Conservation (phyloP, 2,329 filamentous ascomycete genomes). For the Aspergillus sp. region DNA sequence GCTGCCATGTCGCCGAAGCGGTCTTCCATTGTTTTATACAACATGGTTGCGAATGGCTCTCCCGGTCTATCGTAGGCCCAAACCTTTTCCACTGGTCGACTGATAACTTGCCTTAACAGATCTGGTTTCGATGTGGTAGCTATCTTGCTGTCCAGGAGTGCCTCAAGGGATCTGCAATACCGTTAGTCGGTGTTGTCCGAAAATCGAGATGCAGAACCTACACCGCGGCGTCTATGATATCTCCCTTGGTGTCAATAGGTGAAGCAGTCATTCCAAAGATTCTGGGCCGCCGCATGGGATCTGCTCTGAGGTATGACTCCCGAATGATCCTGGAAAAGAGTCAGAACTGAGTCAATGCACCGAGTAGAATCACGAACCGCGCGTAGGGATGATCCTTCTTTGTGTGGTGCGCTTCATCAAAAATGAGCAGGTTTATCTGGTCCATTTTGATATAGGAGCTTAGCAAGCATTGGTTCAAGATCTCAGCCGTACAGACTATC, state of each 20-base stretch:
- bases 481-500: slow-evolving; percentile 88
- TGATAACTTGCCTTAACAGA: slow-evolving; percentile 59
- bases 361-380: slow-evolving; percentile 40
- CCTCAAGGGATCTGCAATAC: slow-evolving; percentile 63
- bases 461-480: slow-evolving; percentile 74
- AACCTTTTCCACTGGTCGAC: slow-evolving; percentile 59
- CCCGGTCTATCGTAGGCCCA: slow-evolving; percentile 56
- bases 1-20: slow-evolving; percentile 53
- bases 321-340: slow-evolving; percentile 67
- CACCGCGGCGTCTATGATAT: slow-evolving; percentile 67
- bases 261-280: slow-evolving; percentile 98
- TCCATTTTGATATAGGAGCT: slow-evolving; percentile 77
- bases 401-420: slow-evolving; percentile 94
- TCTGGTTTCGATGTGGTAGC: slow-evolving; percentile 68
- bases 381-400: slow-evolving; percentile 94
- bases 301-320: slow-evolving; percentile 69
- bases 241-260: slow-evolving; percentile 78
- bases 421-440: slow-evolving; percentile 84
- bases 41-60: slow-evolving; percentile 59
- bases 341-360: slow-evolving; percentile 2
- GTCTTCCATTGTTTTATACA: slow-evolving; percentile 60
- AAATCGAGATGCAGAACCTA: slow-evolving; percentile 23
- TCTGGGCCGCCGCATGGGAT: slow-evolving; percentile 59
- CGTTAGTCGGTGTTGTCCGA: slow-evolving; percentile 7
- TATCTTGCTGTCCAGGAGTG: slow-evolving; percentile 76